phyloP scores from a whole-genome alignment of 176 grass and related monocot genomes.

The Bonia amplexicaulis region DNA sequence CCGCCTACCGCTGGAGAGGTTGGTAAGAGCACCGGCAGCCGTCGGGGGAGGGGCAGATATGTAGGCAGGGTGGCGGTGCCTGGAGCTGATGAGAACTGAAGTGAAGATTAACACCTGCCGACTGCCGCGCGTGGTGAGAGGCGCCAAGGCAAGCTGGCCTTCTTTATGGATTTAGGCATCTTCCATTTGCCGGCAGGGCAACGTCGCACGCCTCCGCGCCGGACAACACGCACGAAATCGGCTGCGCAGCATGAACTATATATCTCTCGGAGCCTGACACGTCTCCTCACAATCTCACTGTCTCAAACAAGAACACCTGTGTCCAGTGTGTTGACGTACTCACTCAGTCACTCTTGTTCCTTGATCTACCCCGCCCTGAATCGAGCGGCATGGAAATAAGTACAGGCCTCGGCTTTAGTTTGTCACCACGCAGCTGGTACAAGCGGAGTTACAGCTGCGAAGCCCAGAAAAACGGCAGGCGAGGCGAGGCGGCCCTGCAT shows the following conservation, averaged over 20 bases:
- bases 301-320: not conserved
- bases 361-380: not conserved
- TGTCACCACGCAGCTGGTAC: not conserved
- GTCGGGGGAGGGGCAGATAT: not conserved
- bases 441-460: not conserved
- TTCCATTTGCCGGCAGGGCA: not conserved
- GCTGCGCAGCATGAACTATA: not conserved
- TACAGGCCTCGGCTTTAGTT: not conserved
- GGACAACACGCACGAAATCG: not conserved
- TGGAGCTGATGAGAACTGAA: not conserved
- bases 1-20: not conserved
- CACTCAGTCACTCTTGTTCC: not conserved
- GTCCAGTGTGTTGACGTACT: not conserved
- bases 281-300: not conserved
- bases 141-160: not conserved
- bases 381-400: constrained; percentile 13
- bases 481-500: constrained; percentile 28
- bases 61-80: not conserved
- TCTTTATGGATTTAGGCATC: not conserved
- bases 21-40: not conserved
- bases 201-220: not conserved
- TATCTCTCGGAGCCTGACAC: not conserved
- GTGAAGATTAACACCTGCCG: not conserved
- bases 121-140: not conserved
- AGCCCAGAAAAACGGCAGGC: constrained; percentile 5